Conservation (phyloP, 306 rosid species). For the Comarum palustre region DNA sequence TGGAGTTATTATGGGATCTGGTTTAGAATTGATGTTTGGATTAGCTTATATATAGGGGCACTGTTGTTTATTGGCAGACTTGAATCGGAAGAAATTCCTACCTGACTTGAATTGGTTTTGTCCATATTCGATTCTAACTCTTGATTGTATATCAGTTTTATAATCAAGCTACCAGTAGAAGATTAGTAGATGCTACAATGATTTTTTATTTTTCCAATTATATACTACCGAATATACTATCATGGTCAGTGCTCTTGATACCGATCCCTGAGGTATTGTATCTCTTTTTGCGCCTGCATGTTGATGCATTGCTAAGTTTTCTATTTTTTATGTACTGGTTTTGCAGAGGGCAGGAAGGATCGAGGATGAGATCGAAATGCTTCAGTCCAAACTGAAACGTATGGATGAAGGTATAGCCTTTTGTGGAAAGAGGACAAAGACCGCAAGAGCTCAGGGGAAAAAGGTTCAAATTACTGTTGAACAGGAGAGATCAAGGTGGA, state of each 20-base stretch:
- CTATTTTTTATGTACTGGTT: constrained; percentile 3
- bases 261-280: not conserved
- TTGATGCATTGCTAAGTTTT: not conserved
- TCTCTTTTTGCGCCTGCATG: not conserved
- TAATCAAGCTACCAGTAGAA: not conserved
- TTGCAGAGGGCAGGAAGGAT: constrained; percentile 82
- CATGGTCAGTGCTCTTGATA: too few species aligned
- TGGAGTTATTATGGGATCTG: not conserved
- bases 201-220: not conserved
- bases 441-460: constrained; percentile 86
- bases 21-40: not conserved
- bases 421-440: constrained; percentile 70
- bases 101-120: too few species aligned
- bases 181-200: not conserved
- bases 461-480: constrained; percentile 79
- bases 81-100: not conserved
- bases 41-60: too few species aligned
- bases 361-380: constrained; percentile 86
- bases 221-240: not conserved
- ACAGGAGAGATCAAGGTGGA: constrained; percentile 81
- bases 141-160: not conserved
- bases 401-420: constrained; percentile 66
- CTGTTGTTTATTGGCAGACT: not conserved
- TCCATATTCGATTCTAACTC: not conserved
- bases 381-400: constrained; percentile 68